A percentile compares a stretch with the other conserved stretches of the same genome.
Evolutionary conservation across 2,329 filamentous ascomycete species (phyloP).

Genomic region (Colletotrichum liriopes): DNA sequence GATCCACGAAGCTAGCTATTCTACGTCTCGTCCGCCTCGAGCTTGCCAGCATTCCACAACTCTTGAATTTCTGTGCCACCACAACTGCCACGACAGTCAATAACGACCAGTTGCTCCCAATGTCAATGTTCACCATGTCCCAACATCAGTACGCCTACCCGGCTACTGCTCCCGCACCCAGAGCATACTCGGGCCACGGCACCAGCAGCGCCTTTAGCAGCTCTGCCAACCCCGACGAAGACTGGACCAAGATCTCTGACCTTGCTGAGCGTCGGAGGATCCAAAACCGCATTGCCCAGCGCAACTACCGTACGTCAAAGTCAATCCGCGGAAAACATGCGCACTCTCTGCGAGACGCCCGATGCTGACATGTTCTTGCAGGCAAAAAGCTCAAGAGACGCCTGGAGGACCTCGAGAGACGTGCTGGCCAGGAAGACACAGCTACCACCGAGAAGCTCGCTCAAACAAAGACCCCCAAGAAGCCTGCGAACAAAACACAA

Average conservation of each 20-base stretch:
- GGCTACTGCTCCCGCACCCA: slow-evolving; percentile 61
- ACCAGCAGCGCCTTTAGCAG: slow-evolving; percentile 96
- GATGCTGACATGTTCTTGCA: slow-evolving; percentile 51
- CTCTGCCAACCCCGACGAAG: slow-evolving; percentile 95
- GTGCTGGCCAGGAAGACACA: slow-evolving; percentile 73
- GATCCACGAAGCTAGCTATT: slow-evolving; percentile 7
- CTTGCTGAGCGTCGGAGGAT: slow-evolving; percentile 94
- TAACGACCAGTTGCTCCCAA: slow-evolving; percentile 11
- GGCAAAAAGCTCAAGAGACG: slow-evolving; percentile 95
- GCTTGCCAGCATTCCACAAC: slow-evolving; percentile 1
- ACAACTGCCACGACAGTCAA: neutral
- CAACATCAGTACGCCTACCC: slow-evolving; percentile 60
- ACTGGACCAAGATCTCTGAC: slow-evolving; percentile 99
- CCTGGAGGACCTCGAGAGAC: slow-evolving; percentile 86
- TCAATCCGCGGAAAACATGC: slow-evolving; percentile 44
- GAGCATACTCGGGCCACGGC: slow-evolving; percentile 80
- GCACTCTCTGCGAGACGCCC: neutral
- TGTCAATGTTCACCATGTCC: slow-evolving; percentile 61
- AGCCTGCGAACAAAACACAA: slow-evolving; percentile 50
- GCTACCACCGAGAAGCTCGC: slow-evolving; percentile 57
- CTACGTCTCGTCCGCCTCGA: slow-evolving; percentile 5
- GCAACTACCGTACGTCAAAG: slow-evolving; percentile 87
- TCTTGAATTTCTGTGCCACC: neutral
- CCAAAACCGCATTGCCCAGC: slow-evolving; percentile 97
- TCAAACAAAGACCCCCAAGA: slow-evolving; percentile 60